Evolutionary conservation across 1,139 yeast genomes (phyloP), one percentile per base, ranked within the genome.

Genomic region (Sugiyamaella paludigena): DNA sequence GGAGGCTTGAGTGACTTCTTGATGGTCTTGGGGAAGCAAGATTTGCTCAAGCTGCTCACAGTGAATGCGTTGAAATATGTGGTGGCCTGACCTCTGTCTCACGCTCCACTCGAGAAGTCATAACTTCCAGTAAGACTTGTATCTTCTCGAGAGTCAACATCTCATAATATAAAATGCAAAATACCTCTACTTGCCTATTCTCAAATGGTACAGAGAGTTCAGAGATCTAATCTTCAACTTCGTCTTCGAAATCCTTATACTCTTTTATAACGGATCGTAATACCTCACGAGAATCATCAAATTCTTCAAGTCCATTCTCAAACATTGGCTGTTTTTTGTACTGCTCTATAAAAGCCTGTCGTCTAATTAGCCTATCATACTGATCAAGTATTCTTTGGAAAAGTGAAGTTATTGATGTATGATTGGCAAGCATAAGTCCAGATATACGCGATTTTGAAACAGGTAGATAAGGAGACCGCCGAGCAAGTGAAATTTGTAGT

Each of bases 281-380:
- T 12, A 81, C 77, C 56, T 86, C 95, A 51, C 89, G 74, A 43
- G 96, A 82, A 49, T 87, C 95, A 48, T 77, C 79, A 62, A 92
- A 92, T 67, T 87, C 87, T 26, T 80, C 88, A 60, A 85, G 72
- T 4, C 86, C 86, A 61, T 81, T 81, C 50, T 76, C 77, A 58
- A 81, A 80, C 71, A 78, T 66, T 30, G 74, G 73, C 55, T 75
- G 74, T 60, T 73, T 82, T 29, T 79, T 73, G 67, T 88, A 92
- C 48, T 84, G 85, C 54, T 87, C 92, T 53, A 92, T 71, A 63
- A 91, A 92, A 0, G 98, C 98, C 48, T 81, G 83, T 52, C 95
- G 76, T 49, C 81, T 80, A 58, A 87, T 87, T 44, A 92, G 76
- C 46, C 82, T 77, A 59, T 92, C 96, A 65, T 83, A 92, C 58